Evolutionary conservation across 2,329 filamentous ascomycete species (phyloP).

Genomic region (Fusarium napiforme): DNA sequence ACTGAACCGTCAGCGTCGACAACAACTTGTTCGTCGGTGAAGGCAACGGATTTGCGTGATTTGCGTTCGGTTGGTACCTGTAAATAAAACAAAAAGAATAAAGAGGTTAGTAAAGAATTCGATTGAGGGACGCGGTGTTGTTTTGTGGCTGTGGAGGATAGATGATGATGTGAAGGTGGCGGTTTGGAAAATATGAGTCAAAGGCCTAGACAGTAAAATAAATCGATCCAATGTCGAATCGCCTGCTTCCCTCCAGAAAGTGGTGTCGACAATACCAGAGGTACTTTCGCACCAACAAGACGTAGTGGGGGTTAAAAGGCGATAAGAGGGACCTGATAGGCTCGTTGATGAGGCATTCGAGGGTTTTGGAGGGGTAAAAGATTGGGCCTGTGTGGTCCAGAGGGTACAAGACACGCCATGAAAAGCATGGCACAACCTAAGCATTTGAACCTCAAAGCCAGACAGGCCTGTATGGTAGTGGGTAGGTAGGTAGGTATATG

Average conservation of each 20-base stretch:
- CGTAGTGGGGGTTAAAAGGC: conserved; percentile 22
- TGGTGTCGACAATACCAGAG: conserved; percentile 36
- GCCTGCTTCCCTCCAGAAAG: conserved; percentile 28
- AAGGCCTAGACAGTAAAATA: conserved; percentile 32
- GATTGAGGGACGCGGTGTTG: conserved; percentile 13
- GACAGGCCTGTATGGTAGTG: background rate
- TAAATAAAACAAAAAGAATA: conserved; percentile 32
- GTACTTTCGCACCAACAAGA: conserved; percentile 34
- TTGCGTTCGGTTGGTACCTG: conserved; percentile 65
- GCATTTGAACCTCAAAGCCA: conserved; percentile 24
- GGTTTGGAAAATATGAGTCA: conserved; percentile 47
- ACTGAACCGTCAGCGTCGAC: conserved; percentile 92
- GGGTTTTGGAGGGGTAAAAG: conserved; percentile 42
- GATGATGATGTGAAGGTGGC: conserved; percentile 36
- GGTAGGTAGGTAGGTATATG: background rate
- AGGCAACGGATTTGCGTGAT: conserved; percentile 92
- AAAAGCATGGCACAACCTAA: conserved; percentile 11
- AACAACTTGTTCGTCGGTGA: conserved; percentile 86
- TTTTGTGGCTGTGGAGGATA: background rate
- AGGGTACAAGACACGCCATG: conserved; percentile 20
- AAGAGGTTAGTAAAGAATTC: conserved; percentile 25
- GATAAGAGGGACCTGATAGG: conserved; percentile 29
- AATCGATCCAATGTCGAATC: conserved; percentile 33
- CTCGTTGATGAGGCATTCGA: conserved; percentile 27
- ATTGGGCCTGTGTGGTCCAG: conserved; percentile 24